Base-by-base conservation (phyloP, 202 grass and related monocot genomes). In the Musa balbisiana region DNA sequence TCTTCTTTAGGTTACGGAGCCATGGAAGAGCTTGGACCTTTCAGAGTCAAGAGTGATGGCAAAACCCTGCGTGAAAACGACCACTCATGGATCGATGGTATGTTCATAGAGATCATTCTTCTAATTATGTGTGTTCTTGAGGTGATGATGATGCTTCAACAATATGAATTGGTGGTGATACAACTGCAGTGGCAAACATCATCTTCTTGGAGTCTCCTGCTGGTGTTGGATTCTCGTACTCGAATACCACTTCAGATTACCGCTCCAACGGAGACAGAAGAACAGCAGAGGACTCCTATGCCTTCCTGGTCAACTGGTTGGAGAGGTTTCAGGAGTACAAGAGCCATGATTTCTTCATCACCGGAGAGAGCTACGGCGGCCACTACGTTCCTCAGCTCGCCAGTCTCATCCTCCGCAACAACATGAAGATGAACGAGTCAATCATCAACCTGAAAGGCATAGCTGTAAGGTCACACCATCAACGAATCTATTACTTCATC, bases 11-110 rank as follows among this genome's bases (percentile, higher is more conserved):
- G 88, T 51, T 12, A 19, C 72, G 88, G 88, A 56, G 92, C 92
- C 2, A 82, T 91, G 64, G 1, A 3, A 50, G 88, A 89, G 79
- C 80, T 89, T 17, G 92, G 88, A 0, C 88, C 92, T 11, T 95
- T 91, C 69, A 51, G 88, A 20, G 86, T 95, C 16, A 91, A 85
- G 26, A 60, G 50, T 0, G 86, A 91, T 22, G 82, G 80, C 3
- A 75, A 85, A 83, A 95, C 86, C 11, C 88, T 95, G 0, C 52
- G 54, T 33, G 66, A 62, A 78, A 87, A 89, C 82, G 52, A 16
- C 4, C 73, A 89, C 53, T 71, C 88, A 0, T 89, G 92, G 92
- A 95, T 85, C 77, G 87, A 87, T 16, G 72, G 91, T 93, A 43
- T 43, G 33, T 43, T 43, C 33, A 1, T 43, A 43, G 33, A 43